Base-by-base conservation (phyloP, 2,329 filamentous ascomycete genomes). In the Claviceps citrina region DNA sequence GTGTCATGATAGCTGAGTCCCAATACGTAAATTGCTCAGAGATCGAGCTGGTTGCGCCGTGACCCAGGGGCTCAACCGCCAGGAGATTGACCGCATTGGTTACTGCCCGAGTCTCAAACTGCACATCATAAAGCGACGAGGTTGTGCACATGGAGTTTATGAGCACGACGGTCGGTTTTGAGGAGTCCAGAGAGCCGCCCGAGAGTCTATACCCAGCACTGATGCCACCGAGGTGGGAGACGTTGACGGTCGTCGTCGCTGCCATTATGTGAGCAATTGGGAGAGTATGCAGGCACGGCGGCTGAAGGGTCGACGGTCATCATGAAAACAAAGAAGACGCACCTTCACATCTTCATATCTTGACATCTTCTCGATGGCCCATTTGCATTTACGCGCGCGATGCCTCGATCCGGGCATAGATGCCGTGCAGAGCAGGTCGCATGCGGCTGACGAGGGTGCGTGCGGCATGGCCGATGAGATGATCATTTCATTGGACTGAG, bases 91-190 rank as follows among this genome's bases (percentile, higher is more conserved):
- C 57, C 5, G 55, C 56, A 22, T 53, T 49, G 0, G 60, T 62
- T 18, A 72, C 58, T 1, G 46, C 42, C 36, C 54, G 51, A 52
- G 58, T 62, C 22, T 49, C 47, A 43, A 70, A 65, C 50, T 72
- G 65, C 5, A 49, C 46, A 13, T 60, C 49, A 50, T 66, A 72
- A 12, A 70, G 59, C 2, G 65, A 60, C 1, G 57, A 58, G 2
- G 65, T 68, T 24, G 66, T 68, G 52, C 63, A 67, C 57, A 73
- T 65, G 22, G 67, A 65, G 55, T 71, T 71, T 49, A 71, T 58
- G 45, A 72, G 62, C 20, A 71, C 62, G 30, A 63, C 50, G 3
- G 68, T 72, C 15, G 68, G 67, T 54, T 71, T 72, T 39, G 56
- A 51, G 4, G 64, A 50, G 55, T 78, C 69, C 42, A 66, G 58